Base-by-base conservation (phyloP, 345 rosid species). In the Eucalyptus guilfoylei region DNA sequence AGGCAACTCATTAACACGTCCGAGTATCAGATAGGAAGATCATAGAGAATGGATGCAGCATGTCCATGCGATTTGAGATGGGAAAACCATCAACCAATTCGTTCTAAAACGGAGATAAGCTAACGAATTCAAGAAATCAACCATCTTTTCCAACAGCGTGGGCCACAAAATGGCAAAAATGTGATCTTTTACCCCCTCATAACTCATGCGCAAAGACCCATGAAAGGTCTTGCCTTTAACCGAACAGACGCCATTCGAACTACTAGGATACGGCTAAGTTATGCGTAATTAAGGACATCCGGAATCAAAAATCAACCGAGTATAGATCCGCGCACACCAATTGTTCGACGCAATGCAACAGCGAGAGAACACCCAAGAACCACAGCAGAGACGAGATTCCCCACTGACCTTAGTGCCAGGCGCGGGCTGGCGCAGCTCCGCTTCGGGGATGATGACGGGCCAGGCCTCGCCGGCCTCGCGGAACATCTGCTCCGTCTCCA, bases 401-500 rank as follows among this genome's bases (percentile, higher is more conserved):
- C 11, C 40, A 90, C 91, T 86, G 24, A 97, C 99, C 99, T 97
- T 96, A 87, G 95, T 94, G 87, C 96, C 96, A 40, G 98, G 98
- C 85, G 95, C 93, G 14, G 92, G 91, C 90, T 91, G 94, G 58
- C 69, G 94, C 89, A 96, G 91, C 91, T 97, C 99, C 87, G 92
- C 97, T 6, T 93, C 98, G 19, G 99, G 99, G 69, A 97, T 96
- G 28, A 95, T 54, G 50, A 96, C 97, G 40, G 98, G 99, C 98
- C 99, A 97, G 67, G 95, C 94, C 93, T 95, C 98, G 3, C 99
- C 98, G 12, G 98, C 97, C 87, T 97, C 98, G 17, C 96, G 96
- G 91, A 96, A 97, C 99, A 96, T 96, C 89, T 95, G 99, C 95
- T 97, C 96, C 7, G 97, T 96, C 94, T 96, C 98, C 1, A 96